A percentile compares a stretch with the other conserved stretches of the same genome.
These are phyloP conservation scores for Coprinopsis cinerea DNA, from an alignment of 768 basidiomycete species.

Conservation along the genomic window DNA sequence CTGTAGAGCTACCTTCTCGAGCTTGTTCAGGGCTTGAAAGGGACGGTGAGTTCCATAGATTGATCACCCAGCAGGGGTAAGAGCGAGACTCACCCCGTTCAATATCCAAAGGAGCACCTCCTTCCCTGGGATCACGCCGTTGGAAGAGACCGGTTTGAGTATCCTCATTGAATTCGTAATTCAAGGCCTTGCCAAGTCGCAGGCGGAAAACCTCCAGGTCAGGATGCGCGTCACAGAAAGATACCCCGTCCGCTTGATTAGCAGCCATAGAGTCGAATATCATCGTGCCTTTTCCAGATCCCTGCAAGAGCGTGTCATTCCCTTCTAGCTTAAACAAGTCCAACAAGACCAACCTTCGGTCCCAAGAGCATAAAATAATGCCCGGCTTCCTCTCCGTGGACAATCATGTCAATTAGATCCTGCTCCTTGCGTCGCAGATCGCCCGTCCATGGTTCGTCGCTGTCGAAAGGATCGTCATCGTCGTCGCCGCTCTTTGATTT, in stretches of 20 bases:
- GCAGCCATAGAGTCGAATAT: conserved; percentile 76
- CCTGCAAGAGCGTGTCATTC: conserved; percentile 29
- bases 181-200: conserved; percentile 78
- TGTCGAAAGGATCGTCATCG: conserved; percentile 19
- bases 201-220: conserved; percentile 84
- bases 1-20: conserved; percentile 78
- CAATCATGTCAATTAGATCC: conserved; percentile 68
- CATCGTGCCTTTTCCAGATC: conserved; percentile 82
- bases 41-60: no score
- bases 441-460: conserved; percentile 44
- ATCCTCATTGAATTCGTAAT: conserved; percentile 84
- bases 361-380: conserved; percentile 76
- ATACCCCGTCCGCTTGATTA: conserved; percentile 63
- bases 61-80: no score
- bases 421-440: conserved; percentile 73
- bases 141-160: conserved; percentile 78
- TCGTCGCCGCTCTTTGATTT: conserved; percentile 22
- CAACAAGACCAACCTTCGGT: conserved; percentile 47
- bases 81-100: background rate
- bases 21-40: conserved; percentile 77
- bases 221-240: conserved; percentile 79
- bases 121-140: conserved; percentile 78
- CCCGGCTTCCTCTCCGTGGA: conserved; percentile 65
- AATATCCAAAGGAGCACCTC: conserved; percentile 19
- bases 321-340: background rate